Evolutionary conservation across 78 protist species (phyloP).

Genomic region (Dictyostelium firmibasis): DNA sequence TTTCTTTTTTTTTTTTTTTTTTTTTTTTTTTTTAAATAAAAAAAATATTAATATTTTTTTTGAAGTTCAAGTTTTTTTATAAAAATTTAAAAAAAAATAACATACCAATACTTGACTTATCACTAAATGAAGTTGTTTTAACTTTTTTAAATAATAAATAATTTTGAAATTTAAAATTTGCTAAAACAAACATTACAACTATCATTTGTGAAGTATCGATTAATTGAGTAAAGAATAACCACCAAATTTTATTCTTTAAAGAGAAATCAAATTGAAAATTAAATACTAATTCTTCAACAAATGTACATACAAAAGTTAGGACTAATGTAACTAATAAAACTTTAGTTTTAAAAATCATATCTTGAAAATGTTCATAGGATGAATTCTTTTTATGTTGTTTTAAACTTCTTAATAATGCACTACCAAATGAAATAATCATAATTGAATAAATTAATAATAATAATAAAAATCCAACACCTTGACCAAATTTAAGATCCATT

Average conservation of each 20-base stretch:
- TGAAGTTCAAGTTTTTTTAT: too few relatives aligned
- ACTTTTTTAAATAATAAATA: conserved; percentile 1
- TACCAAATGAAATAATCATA: neutral
- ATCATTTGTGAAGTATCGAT: neutral
- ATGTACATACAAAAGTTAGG: neutral
- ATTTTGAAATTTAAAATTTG: neutral
- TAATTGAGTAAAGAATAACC: neutral
- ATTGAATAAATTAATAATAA: conserved; percentile 5
- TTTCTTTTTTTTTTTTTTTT: neutral
- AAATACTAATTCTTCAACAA: neutral
- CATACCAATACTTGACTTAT: neutral
- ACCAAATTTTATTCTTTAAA: neutral
- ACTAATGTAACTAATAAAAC: neutral
- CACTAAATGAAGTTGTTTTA: neutral
- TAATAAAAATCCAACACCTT: conserved; percentile 6
- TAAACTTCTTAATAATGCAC: neutral
- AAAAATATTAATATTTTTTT: neutral
- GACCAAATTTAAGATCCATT: neutral
- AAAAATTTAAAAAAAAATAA: neutral
- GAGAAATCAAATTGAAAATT: neutral
- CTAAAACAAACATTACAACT: neutral
- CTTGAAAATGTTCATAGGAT: neutral
- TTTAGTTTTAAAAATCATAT: conserved; percentile 33
- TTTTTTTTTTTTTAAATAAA: too few relatives aligned
- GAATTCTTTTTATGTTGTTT: conserved; percentile 7